phyloP scores from a whole-genome alignment of 768 basidiomycete species.

The Russula ochroleuca region DNA sequence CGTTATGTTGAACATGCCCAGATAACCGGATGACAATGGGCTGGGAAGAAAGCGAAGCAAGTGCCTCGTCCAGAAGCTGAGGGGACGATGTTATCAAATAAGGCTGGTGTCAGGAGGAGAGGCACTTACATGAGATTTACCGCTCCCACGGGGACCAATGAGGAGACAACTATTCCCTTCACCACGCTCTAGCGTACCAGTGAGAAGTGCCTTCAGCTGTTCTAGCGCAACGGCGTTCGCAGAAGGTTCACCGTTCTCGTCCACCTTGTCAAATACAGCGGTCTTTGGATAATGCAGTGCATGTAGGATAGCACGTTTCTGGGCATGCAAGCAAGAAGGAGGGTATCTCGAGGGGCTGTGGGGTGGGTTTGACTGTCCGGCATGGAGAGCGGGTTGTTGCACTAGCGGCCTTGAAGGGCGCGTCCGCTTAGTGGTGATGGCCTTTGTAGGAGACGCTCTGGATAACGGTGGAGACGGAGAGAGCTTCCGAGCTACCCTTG shows the following conservation, averaged over 20 bases:
- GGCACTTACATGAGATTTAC: constrained; percentile 65
- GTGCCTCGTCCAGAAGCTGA: constrained; percentile 59
- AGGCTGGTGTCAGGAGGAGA: constrained; percentile 7
- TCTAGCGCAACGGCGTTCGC: constrained; percentile 51
- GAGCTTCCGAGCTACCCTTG: not conserved
- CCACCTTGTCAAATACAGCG: constrained; percentile 30
- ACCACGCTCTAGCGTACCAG: constrained; percentile 69
- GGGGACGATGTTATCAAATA: constrained; percentile 12
- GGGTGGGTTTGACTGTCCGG: constrained; percentile 29
- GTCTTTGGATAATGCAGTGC: constrained; percentile 38
- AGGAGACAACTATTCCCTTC: constrained; percentile 94
- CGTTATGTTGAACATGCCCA: constrained; percentile 80
- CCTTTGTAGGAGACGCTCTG: constrained; percentile 1
- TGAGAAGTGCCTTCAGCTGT: constrained; percentile 60
- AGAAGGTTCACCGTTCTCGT: constrained; percentile 36
- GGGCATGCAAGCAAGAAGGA: constrained; percentile 45
- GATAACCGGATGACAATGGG: constrained; percentile 79
- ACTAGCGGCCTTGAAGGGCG: not conserved
- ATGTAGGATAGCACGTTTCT: constrained; percentile 54
- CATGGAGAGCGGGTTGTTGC: not conserved
- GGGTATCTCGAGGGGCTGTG: constrained; percentile 41
- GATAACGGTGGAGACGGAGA: constrained; percentile 9
- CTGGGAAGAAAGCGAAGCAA: constrained; percentile 43
- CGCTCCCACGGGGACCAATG: constrained; percentile 79
- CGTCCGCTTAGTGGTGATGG: not conserved